phyloP scores from a whole-genome alignment of 257 asterid species.

The Leonotis leonurus region DNA sequence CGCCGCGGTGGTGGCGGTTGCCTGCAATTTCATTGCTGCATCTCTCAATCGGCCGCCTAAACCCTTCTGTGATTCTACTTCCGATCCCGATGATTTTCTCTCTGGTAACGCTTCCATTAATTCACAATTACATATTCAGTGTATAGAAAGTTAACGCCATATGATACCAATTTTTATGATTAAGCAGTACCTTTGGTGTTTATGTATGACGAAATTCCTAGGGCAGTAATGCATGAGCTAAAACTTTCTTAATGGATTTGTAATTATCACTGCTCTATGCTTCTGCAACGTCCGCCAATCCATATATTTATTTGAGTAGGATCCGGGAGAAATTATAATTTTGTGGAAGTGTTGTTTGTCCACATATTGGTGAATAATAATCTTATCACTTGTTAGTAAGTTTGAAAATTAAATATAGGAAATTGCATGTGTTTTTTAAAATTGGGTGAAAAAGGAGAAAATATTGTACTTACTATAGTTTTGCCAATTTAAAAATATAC shows the following conservation, averaged over 20 bases:
- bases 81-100: constrained; percentile 29
- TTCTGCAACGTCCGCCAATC: not conserved
- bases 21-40: constrained; percentile 39
- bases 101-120: constrained; percentile 30
- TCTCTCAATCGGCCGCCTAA: constrained; percentile 36
- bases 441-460: not conserved
- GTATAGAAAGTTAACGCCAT: not conserved
- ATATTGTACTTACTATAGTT: not conserved
- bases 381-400: too few species aligned
- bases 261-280: not conserved
- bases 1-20: constrained; percentile 56
- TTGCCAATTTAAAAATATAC: not conserved
- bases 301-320: not conserved
- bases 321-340: not conserved
- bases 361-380: not conserved
- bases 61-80: constrained; percentile 51
- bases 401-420: too few species aligned
- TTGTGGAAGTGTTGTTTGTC: not conserved
- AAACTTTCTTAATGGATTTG: too few species aligned
- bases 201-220: constrained; percentile 3
- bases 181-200: not conserved
- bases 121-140: not conserved
- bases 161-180: not conserved
- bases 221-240: not conserved
- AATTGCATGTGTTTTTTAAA: too few species aligned